Evolutionary conservation across 2,329 filamentous ascomycete species (phyloP).

Genomic region (Aureobasidium vineae): DNA sequence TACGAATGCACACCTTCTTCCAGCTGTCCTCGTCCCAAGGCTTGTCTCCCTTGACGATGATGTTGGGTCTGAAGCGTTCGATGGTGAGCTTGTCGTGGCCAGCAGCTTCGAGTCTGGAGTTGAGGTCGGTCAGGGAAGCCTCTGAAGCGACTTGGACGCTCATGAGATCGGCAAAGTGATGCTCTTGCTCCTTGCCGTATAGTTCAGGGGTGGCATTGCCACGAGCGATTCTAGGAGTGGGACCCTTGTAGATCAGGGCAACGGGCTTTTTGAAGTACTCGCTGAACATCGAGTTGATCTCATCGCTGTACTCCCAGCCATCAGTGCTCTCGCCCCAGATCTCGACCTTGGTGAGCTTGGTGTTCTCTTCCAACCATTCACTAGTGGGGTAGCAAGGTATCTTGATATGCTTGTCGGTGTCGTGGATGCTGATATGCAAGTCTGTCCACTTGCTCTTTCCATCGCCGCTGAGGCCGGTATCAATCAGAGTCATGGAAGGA

Average conservation of each 20-base stretch:
- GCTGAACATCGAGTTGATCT: conserved; percentile 55
- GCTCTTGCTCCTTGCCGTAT: conserved; percentile 49
- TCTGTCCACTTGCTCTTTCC: conserved; percentile 35
- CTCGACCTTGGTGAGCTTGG: conserved; percentile 49
- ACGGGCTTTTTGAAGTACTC: conserved; percentile 57
- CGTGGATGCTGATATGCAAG: conserved; percentile 51
- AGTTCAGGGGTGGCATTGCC: conserved; percentile 56
- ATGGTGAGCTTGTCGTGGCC: conserved; percentile 54
- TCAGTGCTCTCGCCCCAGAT: conserved; percentile 62
- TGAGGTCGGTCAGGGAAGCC: conserved; percentile 58
- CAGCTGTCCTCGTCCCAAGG: conserved; percentile 64
- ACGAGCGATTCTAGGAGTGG: conserved; percentile 53
- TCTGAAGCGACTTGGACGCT: conserved; percentile 57
- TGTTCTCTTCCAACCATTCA: conserved; percentile 56
- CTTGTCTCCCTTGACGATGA: conserved; percentile 56
- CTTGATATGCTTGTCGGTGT: conserved; percentile 45
- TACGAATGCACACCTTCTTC: conserved; percentile 56
- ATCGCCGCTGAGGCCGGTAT: conserved; percentile 50
- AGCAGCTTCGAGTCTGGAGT: conserved; percentile 48
- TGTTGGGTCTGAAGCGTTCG: conserved; percentile 64
- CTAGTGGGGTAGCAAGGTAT: conserved; percentile 56
- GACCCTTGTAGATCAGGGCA: conserved; percentile 61
- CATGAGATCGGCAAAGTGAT: conserved; percentile 61
- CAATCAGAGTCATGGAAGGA: conserved; percentile 62
- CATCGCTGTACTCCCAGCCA: conserved; percentile 53